phyloP scores from a whole-genome alignment of 1,139 yeast genomes.

The Magnusiomyces magnusii region DNA sequence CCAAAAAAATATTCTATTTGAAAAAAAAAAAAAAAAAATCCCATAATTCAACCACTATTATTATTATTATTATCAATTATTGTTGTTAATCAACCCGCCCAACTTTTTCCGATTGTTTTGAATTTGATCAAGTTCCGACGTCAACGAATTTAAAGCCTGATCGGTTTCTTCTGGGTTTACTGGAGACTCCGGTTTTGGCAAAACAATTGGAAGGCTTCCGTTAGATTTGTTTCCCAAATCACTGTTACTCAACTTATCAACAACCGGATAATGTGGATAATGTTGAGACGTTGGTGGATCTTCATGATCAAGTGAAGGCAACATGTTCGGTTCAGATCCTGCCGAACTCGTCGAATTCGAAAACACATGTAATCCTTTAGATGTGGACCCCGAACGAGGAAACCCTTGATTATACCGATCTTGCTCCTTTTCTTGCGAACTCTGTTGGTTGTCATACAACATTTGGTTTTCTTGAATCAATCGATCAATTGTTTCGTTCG shows the following conservation, averaged over 20 bases:
- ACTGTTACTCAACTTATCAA: neutral
- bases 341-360: neutral
- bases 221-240: neutral
- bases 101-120: constrained; percentile 22
- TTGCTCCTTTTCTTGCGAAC: neutral
- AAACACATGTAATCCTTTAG: neutral
- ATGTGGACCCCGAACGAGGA: neutral
- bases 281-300: neutral
- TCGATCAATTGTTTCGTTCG: constrained; percentile 20
- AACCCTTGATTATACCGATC: neutral
- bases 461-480: constrained; percentile 18
- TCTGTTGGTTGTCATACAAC: constrained; percentile 12
- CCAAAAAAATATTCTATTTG: neutral
- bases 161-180: constrained; percentile 23
- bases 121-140: constrained; percentile 24
- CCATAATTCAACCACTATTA: neutral
- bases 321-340: neutral
- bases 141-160: constrained; percentile 22
- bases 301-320: neutral
- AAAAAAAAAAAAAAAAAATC: too few species aligned
- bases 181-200: neutral
- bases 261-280: neutral
- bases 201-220: neutral
- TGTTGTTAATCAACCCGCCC: constrained; percentile 16
- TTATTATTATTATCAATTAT: neutral